A percentile compares a stretch with the other conserved stretches of the same genome.
Conservation (phyloP, 108 stramenopile genomes). For the Skeletonema menzelii region DNA sequence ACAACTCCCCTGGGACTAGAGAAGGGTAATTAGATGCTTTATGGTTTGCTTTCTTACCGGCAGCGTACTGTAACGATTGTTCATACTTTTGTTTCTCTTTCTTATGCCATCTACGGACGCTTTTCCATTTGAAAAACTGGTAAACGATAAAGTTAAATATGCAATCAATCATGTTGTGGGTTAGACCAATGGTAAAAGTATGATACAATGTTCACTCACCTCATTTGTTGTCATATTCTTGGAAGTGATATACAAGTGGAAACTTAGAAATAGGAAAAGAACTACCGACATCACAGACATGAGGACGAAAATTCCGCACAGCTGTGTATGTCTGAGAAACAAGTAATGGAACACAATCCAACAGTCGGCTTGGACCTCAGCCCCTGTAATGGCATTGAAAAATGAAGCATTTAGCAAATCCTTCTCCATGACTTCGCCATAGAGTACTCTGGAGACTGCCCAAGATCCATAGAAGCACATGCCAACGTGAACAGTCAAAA, state of each 20-base stretch:
- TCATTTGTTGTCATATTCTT: slow-evolving; percentile 85
- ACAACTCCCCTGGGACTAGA: slow-evolving; percentile 1
- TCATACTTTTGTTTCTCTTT: slow-evolving; percentile 54
- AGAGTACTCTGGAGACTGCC: slow-evolving; percentile 17
- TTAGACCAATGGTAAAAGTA: no score
- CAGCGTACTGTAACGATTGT: slow-evolving; percentile 43
- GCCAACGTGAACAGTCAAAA: slow-evolving; percentile 69
- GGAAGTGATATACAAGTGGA: slow-evolving; percentile 54
- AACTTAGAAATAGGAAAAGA: slow-evolving; percentile 57
- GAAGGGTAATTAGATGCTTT: not conserved
- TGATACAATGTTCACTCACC: not conserved
- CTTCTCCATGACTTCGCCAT: slow-evolving; percentile 46
- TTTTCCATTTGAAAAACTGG: slow-evolving; percentile 79
- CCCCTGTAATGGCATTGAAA: slow-evolving; percentile 68
- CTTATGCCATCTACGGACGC: slow-evolving; percentile 70
- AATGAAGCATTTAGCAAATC: slow-evolving; percentile 69
- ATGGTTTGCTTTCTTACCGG: slow-evolving; percentile 4
- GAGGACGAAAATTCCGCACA: slow-evolving; percentile 39
- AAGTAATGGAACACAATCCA: slow-evolving; percentile 67
- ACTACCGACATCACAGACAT: slow-evolving; percentile 69
- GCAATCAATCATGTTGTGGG: no score
- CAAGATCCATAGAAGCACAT: slow-evolving; percentile 83
- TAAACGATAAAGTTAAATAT: not conserved
- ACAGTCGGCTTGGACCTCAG: slow-evolving; percentile 51
- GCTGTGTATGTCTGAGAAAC: slow-evolving; percentile 42